Base-by-base conservation (phyloP, 352 stramenopile genomes). In the Phytopythium aichiense region DNA sequence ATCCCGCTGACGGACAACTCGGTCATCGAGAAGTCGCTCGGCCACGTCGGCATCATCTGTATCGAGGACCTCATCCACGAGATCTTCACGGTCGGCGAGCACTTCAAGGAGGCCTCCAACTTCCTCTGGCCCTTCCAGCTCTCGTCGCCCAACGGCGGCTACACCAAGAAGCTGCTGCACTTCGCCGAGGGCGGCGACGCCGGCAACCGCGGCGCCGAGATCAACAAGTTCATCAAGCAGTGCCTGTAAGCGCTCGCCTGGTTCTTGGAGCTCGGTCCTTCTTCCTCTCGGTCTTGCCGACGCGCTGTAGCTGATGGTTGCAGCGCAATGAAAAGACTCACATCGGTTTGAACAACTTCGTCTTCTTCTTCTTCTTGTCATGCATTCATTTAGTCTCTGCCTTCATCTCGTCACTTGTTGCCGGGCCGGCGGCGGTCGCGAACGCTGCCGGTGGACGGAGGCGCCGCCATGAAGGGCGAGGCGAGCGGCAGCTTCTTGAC, bases 41-140 rank as follows among this genome's bases (percentile, higher is more conserved):
- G 90, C 68, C 84, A 98, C 68, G 78, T 92, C 64, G 97, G 96
- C 60, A 98, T 99, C 74, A 96, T 98, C 77, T 99, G 98, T 89
- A 94, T 98, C 66, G 97, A 99, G 61, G 97, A 99, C 80, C 72
- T 99, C 54, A 98, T 99, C 79, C 96, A 99, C 89, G 97, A 99
- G 80, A 97, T 99, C 67, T 98, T 91, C 92, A 99, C 97, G 63
- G 93, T 99, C 62, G 97, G 98, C 71, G 94, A 97, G 59, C 74
- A 99, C 91, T 99, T 99, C 94, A 99, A 99, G 91, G 71, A 98
- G 71, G 97, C 93, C 54, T 96, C 97, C 64, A 99, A 99, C 95
- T 99, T 99, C 84, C 88, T 99, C 63, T 99, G 97, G 97, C 97
- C 98, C 18, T 99, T 99, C 92, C 98, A 99, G 93, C 87, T 99